A percentile compares a stretch with the other conserved stretches of the same genome.
Conservation (phyloP, 306 rosid species). For the Malus domestica region DNA sequence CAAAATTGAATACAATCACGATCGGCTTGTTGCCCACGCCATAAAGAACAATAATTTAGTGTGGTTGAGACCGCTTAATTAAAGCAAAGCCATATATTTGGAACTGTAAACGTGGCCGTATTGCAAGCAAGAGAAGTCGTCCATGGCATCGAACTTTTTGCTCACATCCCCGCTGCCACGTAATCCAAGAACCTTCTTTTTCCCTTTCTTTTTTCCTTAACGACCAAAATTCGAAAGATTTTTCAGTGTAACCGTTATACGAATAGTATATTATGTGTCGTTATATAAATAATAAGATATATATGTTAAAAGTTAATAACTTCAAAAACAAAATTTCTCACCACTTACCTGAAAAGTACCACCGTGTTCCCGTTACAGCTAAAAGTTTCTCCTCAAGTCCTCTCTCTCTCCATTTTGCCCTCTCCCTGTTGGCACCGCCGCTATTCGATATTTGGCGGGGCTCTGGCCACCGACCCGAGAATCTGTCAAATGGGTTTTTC, state of each 20-base stretch:
- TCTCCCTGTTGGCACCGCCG: neutral
- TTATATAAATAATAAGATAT: too few relatives aligned
- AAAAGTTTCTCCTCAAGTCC: too few relatives aligned
- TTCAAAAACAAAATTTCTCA: too few relatives aligned
- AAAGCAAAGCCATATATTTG: constrained; percentile 24
- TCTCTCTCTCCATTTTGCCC: neutral
- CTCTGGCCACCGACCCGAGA: neutral
- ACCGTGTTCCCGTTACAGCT: too few relatives aligned
- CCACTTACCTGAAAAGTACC: too few relatives aligned
- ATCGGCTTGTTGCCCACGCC: neutral
- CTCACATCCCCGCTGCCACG: constrained; percentile 3
- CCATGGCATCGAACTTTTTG: constrained; percentile 9
- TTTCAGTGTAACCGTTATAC: rapidly evolving
- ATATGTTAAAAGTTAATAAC: too few relatives aligned
- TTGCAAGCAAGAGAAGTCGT: constrained; percentile 6
- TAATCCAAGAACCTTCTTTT: neutral
- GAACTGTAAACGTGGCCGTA: constrained; percentile 36
- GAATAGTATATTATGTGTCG: rapidly evolving
- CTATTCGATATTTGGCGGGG: neutral
- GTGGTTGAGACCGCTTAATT: neutral
- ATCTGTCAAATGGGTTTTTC: neutral
- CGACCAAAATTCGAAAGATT: neutral
- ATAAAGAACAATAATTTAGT: neutral
- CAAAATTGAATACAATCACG: neutral
- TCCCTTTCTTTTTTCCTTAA: neutral